Percentiles rank a stretch among this genome's conserved stretches.
Conservation (phyloP, 225 moss, liverwort and hornwort species). For the Polytrichum formosum region DNA sequence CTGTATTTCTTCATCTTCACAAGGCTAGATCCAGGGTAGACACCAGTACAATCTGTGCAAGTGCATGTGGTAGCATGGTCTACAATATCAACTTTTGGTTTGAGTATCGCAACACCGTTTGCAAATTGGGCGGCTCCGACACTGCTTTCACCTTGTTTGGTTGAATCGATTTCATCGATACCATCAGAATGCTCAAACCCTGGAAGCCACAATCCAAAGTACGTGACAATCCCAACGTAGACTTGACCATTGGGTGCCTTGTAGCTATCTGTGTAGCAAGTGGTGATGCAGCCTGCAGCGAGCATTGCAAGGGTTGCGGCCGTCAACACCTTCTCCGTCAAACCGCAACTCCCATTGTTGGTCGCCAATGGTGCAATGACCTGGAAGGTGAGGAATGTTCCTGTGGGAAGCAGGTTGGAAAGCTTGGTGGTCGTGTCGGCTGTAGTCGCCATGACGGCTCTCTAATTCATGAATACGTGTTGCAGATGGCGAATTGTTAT, state of each 20-base stretch:
- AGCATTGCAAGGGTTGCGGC: conserved; percentile 23
- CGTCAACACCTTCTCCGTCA: conserved; percentile 45
- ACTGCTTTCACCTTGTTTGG: background rate
- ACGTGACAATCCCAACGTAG: conserved; percentile 48
- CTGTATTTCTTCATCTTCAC: background rate
- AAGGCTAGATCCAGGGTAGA: background rate
- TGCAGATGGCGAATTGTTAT: too few species aligned
- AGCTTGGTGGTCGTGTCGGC: conserved; percentile 36
- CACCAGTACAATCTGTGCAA: too few species aligned
- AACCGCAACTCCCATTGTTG: conserved; percentile 61
- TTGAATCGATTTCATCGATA: background rate
- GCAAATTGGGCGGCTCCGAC: background rate
- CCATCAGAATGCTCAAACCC: background rate
- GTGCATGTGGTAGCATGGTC: too few species aligned
- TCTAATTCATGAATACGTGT: too few species aligned
- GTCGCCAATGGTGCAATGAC: conserved; percentile 56
- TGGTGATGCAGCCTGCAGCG: conserved; percentile 20
- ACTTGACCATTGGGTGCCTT: conserved; percentile 27
- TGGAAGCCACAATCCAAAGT: conserved; percentile 44
- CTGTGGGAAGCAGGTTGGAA: conserved; percentile 59
- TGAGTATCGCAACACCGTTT: background rate
- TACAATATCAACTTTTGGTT: background rate
- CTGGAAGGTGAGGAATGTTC: conserved; percentile 64
- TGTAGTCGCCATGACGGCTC: too few species aligned
- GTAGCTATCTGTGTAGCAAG: conserved; percentile 61